These are phyloP conservation scores for Omphalotus olearius DNA, from an alignment of 1,284 basidiomycete genomes.

Conservation along the genomic window DNA sequence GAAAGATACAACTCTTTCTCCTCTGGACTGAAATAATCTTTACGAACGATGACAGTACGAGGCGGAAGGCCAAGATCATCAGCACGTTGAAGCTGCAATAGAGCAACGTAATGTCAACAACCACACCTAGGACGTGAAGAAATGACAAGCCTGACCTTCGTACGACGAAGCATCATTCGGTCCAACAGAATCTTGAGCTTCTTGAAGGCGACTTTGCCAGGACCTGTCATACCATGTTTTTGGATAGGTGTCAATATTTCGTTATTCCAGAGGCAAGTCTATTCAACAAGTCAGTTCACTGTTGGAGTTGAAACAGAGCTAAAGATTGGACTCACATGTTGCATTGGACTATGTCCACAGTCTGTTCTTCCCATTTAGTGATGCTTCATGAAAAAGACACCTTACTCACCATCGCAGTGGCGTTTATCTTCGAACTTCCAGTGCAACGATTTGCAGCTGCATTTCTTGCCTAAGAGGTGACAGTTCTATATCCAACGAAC, in stretches of 20 bases:
- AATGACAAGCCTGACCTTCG: slow-evolving; percentile 46
- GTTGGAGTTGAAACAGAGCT: background rate
- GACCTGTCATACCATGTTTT: slow-evolving; percentile 71
- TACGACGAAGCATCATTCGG: slow-evolving; percentile 93
- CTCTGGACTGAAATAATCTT: slow-evolving; percentile 94
- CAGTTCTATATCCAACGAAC: background rate
- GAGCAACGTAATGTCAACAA: background rate
- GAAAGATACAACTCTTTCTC: slow-evolving; percentile 96
- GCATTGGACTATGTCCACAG: slow-evolving; percentile 93
- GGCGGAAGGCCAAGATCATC: slow-evolving; percentile 98
- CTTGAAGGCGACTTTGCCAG: slow-evolving; percentile 82
- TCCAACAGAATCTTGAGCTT: slow-evolving; percentile 88
- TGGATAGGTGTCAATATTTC: slow-evolving; percentile 95
- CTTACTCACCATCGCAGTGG: slow-evolving; percentile 75
- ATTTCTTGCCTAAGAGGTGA: slow-evolving; percentile 58
- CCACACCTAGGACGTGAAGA: background rate
- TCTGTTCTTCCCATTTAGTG: slow-evolving; percentile 33
- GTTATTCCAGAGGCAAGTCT: slow-evolving; percentile 89
- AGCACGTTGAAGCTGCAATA: slow-evolving; percentile 78
- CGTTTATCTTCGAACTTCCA: slow-evolving; percentile 87
- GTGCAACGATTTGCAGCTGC: slow-evolving; percentile 86
- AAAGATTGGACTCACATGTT: slow-evolving; percentile 58
- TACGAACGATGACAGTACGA: slow-evolving; percentile 83
- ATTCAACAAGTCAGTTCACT: slow-evolving; percentile 11
- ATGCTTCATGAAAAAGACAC: slow-evolving; percentile 15